Evolutionary conservation across 1,284 basidiomycete genomes (phyloP).

Genomic region (Apiotrichum siamense): DNA sequence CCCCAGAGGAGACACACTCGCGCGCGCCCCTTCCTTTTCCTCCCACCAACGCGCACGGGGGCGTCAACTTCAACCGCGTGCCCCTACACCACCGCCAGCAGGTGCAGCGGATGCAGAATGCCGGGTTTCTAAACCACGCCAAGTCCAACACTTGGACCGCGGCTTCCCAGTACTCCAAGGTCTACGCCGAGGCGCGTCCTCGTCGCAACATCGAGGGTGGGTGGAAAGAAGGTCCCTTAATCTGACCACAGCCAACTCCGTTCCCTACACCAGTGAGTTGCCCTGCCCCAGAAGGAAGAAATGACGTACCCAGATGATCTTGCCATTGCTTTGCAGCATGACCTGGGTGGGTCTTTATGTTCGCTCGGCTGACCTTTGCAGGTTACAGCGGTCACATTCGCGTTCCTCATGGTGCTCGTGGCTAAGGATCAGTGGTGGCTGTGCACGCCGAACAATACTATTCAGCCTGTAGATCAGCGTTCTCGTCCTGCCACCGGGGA

Average conservation of each 20-base stretch:
- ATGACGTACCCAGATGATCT: neutral
- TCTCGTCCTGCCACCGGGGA: too few relatives aligned
- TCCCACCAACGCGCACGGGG: conserved; percentile 41
- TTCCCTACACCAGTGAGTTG: neutral
- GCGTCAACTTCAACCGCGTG: conserved; percentile 46
- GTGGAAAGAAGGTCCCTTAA: too few relatives aligned
- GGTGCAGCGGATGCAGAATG: conserved; percentile 23
- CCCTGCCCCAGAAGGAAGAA: neutral
- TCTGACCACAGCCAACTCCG: neutral
- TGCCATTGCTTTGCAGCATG: neutral
- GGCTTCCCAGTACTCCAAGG: neutral
- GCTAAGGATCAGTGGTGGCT: too few relatives aligned
- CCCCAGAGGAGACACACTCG: conserved; percentile 6
- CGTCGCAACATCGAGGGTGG: conserved; percentile 3
- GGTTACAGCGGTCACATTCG: too few relatives aligned
- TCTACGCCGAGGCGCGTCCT: conserved; percentile 2
- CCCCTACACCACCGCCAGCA: conserved; percentile 31
- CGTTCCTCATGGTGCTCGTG: too few relatives aligned
- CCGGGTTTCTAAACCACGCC: conserved; percentile 12
- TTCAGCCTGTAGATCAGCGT: too few relatives aligned
- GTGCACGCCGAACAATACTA: too few relatives aligned
- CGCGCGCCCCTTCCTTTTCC: conserved; percentile 21
- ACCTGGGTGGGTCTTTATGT: neutral
- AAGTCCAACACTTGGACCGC: neutral
- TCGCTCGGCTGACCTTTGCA: neutral